phyloP scores from a whole-genome alignment of 2,329 filamentous ascomycete species.

The Xylaria sp. region DNA sequence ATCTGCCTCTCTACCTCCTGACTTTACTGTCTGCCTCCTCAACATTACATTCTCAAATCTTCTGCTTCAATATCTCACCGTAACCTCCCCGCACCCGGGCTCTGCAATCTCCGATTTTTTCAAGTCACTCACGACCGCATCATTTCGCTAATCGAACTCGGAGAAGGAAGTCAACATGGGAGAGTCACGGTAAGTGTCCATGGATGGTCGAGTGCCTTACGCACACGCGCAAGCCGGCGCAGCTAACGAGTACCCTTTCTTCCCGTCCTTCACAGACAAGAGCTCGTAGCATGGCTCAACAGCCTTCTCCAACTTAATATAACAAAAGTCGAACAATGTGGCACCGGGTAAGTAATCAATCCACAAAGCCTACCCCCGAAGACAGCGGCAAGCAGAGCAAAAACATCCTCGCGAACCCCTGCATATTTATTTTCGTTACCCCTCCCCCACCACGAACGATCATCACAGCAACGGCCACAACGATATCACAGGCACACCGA shows the following conservation, averaged over 20 bases:
- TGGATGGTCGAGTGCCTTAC: not conserved
- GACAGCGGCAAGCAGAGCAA: not conserved
- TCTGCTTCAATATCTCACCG: not conserved
- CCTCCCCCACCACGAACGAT: conserved; percentile 41
- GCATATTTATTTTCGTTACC: conserved; percentile 37
- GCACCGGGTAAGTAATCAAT: conserved; percentile 76
- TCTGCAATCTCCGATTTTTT: not conserved
- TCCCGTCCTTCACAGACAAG: conserved; percentile 69
- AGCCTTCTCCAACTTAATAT: conserved; percentile 97
- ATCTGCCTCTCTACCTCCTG: no score
- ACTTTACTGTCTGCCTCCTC: not conserved
- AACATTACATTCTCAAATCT: conserved; percentile 1
- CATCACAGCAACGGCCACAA: no score
- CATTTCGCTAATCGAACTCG: not conserved
- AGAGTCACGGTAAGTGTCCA: conserved; percentile 30
- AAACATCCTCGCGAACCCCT: conserved; percentile 34
- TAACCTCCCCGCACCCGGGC: not conserved
- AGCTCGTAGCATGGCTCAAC: conserved; percentile 96
- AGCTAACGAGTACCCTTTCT: conserved; percentile 5
- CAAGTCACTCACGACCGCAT: not conserved
- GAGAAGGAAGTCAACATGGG: conserved; percentile 24
- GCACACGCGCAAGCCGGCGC: not conserved
- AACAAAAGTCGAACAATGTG: conserved; percentile 98
- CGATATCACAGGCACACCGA: conserved; percentile 5
- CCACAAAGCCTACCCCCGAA: not conserved